phyloP scores from a whole-genome alignment of 257 asterid genomes.

The Nicotiana obtusifolia region DNA sequence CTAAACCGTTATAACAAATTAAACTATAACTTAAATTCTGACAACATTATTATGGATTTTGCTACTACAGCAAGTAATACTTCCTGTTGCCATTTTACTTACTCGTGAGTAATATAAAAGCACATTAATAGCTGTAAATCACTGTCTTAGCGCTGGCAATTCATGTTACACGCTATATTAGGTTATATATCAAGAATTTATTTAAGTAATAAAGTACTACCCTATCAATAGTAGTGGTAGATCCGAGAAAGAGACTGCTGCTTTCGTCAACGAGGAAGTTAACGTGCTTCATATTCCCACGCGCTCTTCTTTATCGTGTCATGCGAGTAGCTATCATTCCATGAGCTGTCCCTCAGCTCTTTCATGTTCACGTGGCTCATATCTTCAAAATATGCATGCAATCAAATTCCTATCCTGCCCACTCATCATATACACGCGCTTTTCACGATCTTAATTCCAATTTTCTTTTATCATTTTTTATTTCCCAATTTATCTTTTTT shows the following conservation, averaged over 20 bases:
- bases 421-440: not conserved
- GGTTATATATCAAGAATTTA: not conserved
- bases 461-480: too few species aligned
- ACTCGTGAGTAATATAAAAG: too few species aligned
- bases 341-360: not conserved
- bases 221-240: not conserved
- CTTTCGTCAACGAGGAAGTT: not conserved
- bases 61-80: not conserved
- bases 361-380: not conserved
- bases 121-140: not conserved
- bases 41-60: not conserved
- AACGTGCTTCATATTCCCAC: not conserved
- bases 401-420: not conserved
- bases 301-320: not conserved
- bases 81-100: not conserved
- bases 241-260: not conserved
- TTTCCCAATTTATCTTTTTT: too few species aligned
- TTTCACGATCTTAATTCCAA: not conserved
- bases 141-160: not conserved
- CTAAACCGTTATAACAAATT: too few species aligned
- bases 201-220: too few species aligned
- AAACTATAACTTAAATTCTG: too few species aligned
- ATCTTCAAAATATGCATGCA: not conserved
- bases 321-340: not conserved
- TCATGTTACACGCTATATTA: not conserved